Conservation (phyloP, 2,329 filamentous ascomycete species). For the Gyromitra esculenta region DNA sequence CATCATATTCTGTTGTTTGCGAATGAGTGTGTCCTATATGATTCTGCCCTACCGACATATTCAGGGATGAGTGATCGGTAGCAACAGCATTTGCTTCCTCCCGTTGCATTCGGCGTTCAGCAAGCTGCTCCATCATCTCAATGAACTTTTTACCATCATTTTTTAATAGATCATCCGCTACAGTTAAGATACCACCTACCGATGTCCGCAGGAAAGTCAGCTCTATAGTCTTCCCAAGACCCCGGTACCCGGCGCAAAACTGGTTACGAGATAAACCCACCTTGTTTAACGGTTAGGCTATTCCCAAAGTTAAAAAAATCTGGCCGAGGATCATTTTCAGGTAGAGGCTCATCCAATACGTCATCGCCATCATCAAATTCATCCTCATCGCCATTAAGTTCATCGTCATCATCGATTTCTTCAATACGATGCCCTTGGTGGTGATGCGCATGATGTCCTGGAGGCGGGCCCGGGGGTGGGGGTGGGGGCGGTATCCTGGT, state of each 20-base stretch:
- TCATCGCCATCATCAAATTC: conserved; percentile 73
- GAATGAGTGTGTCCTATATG: conserved; percentile 74
- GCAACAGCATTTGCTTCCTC: conserved; percentile 82
- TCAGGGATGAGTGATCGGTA: conserved; percentile 67
- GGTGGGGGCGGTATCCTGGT: conserved; percentile 51
- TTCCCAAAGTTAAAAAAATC: conserved; percentile 99
- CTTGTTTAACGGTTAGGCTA: conserved; percentile 85
- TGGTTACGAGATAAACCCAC: conserved; percentile 46
- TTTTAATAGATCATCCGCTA: conserved; percentile 96
- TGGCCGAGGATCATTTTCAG: conserved; percentile 70
- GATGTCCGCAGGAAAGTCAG: conserved; percentile 56
- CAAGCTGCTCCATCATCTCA: conserved; percentile 99
- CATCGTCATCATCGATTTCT: conserved; percentile 65
- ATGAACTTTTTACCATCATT: conserved; percentile 99
- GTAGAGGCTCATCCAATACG: conserved; percentile 66
- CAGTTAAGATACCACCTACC: conserved; percentile 94
- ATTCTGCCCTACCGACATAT: conserved; percentile 55
- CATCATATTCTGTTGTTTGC: conserved; percentile 77
- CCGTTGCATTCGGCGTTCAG: conserved; percentile 94
- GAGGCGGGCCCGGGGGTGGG: conserved; percentile 57
- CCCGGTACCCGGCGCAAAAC: background rate
- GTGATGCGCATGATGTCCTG: conserved; percentile 65
- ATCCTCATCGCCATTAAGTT: conserved; percentile 68
- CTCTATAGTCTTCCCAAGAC: conserved; percentile 33
- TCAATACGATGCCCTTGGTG: conserved; percentile 67